phyloP scores from a whole-genome alignment of 495 filamentous ascomycete genomes.

The Elaphomyces granulatus region DNA sequence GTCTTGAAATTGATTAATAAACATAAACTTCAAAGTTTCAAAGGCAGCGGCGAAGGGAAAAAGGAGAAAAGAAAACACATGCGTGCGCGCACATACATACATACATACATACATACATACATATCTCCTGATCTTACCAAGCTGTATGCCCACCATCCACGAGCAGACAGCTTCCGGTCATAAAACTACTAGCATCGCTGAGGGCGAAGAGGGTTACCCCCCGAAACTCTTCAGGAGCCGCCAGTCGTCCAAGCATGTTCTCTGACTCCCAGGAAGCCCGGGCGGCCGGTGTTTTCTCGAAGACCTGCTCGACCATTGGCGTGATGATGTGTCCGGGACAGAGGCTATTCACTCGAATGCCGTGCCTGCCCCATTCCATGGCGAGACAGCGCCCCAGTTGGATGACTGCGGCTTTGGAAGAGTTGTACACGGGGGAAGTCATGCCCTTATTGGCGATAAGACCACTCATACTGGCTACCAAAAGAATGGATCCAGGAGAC shows the following conservation, averaged over 20 bases:
- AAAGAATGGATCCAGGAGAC: constrained; percentile 47
- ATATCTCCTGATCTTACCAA: constrained; percentile 20
- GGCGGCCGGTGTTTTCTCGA: constrained; percentile 46
- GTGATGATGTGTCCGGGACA: constrained; percentile 61
- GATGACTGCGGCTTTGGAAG: constrained; percentile 54
- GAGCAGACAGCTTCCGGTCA: constrained; percentile 49
- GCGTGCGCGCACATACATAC: no score
- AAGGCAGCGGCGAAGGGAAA: no score
- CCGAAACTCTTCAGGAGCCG: constrained; percentile 49
- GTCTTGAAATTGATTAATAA: no score
- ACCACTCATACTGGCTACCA: constrained; percentile 72
- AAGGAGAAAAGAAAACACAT: no score
- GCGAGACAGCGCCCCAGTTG: constrained; percentile 49
- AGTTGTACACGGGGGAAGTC: constrained; percentile 52
- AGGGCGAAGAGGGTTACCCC: constrained; percentile 47
- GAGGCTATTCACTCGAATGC: constrained; percentile 53
- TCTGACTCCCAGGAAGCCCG: constrained; percentile 47
- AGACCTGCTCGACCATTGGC: constrained; percentile 55
- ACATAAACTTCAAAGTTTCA: no score
- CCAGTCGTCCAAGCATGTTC: constrained; percentile 56
- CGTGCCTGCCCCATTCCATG: constrained; percentile 57
- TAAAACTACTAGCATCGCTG: constrained; percentile 54
- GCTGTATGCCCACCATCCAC: constrained; percentile 51
- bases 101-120: no score
- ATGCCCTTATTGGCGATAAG: constrained; percentile 65